Conservation (phyloP, 164 flowering plant genomes). For the Annona cherimola region DNA sequence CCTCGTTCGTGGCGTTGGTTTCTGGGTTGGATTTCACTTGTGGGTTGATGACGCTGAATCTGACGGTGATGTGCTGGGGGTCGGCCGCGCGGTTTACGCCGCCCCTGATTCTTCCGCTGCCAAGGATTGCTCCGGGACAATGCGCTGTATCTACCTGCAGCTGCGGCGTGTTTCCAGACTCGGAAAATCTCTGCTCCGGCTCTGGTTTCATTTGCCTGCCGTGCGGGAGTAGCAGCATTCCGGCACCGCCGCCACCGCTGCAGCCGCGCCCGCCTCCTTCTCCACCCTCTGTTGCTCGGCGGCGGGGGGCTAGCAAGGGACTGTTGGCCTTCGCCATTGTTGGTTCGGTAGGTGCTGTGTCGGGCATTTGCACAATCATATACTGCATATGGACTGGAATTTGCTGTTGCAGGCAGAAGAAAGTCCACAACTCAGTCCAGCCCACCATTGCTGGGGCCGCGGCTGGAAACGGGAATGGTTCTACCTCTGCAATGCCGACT, state of each 20-base stretch:
- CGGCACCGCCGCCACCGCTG: neutral
- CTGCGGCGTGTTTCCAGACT: slow-evolving; percentile 50
- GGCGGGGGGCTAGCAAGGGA: slow-evolving; percentile 31
- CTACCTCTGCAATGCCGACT: slow-evolving; percentile 22
- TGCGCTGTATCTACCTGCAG: slow-evolving; percentile 48
- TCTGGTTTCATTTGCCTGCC: slow-evolving; percentile 46
- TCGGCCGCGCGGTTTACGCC: slow-evolving; percentile 39
- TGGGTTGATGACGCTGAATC: slow-evolving; percentile 54
- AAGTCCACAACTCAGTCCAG: slow-evolving; percentile 86
- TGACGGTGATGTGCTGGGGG: slow-evolving; percentile 77
- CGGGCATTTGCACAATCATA: slow-evolving; percentile 49
- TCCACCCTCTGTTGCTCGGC: slow-evolving; percentile 8
- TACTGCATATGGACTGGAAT: slow-evolving; percentile 74
- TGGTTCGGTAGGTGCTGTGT: slow-evolving; percentile 67
- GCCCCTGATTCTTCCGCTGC: slow-evolving; percentile 28
- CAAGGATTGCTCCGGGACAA: slow-evolving; percentile 59
- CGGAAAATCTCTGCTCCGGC: slow-evolving; percentile 54
- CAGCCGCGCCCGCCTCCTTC: slow-evolving; percentile 2
- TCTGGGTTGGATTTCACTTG: slow-evolving; percentile 68
- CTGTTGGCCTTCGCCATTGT: slow-evolving; percentile 68
- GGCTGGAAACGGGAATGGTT: slow-evolving; percentile 14
- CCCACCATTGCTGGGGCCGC: slow-evolving; percentile 58
- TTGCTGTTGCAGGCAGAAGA: slow-evolving; percentile 67
- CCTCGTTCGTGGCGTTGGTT: slow-evolving; percentile 45
- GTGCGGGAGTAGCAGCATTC: slow-evolving; percentile 17